Evolutionary conservation across 208 protist genomes (phyloP).

Genomic region (Trypanosomatidae sp.): DNA sequence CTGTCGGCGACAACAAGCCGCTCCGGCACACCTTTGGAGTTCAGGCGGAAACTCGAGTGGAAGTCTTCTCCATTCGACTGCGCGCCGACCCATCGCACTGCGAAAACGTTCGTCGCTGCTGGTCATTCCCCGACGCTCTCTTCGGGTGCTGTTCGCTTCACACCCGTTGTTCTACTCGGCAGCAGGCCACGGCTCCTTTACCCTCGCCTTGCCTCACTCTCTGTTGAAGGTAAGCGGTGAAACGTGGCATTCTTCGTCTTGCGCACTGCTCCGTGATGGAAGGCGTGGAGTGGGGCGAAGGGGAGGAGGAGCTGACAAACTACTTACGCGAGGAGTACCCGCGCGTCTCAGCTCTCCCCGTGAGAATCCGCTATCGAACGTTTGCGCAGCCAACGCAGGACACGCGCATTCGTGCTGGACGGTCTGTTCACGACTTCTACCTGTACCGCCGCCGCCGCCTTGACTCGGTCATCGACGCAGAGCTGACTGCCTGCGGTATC

Average conservation of each 20-base stretch:
- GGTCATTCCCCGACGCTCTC: too few species aligned
- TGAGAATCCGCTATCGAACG: constrained; percentile 28
- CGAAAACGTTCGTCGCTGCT: too few species aligned
- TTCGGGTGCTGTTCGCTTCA: background rate
- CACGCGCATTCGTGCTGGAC: constrained; percentile 18
- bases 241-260: background rate
- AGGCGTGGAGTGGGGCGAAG: constrained; percentile 18
- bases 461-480: constrained; percentile 22
- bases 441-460: constrained; percentile 29
- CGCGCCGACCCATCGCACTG: too few species aligned
- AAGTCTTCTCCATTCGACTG: background rate
- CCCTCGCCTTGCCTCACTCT: background rate
- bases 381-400: constrained; percentile 24
- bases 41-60: background rate
- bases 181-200: background rate
- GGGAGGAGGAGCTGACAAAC: constrained; percentile 20
- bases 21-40: background rate
- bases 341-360: constrained; percentile 26
- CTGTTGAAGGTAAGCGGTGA: background rate
- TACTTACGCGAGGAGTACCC: constrained; percentile 25
- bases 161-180: background rate
- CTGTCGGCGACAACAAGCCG: background rate
- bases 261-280: constrained; percentile 9
- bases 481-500: constrained; percentile 16
- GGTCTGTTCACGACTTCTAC: constrained; percentile 29